Conservation (phyloP, 768 basidiomycete genomes). For the Mycena galopus region DNA sequence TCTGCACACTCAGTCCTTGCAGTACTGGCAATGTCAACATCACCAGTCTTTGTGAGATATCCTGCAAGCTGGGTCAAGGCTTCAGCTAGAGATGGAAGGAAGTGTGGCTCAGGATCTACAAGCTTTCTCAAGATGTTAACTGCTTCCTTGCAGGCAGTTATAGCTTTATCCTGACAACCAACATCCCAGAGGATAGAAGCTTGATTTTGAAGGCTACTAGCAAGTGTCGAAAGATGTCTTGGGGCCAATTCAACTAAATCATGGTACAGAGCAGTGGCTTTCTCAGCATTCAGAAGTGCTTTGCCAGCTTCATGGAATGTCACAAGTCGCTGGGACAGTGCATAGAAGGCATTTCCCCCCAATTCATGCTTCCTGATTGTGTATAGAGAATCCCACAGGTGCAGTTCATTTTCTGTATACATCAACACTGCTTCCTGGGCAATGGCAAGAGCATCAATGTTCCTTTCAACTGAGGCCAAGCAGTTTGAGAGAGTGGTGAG, state of each 20-base stretch:
- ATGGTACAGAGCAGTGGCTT: constrained; percentile 1
- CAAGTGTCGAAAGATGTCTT: neutral
- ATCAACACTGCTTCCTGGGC: neutral
- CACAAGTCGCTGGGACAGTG: constrained; percentile 1
- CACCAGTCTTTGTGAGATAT: neutral
- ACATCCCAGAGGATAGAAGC: neutral
- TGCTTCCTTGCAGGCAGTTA: constrained; percentile 1
- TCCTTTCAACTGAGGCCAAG: constrained; percentile 1
- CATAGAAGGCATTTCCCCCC: neutral
- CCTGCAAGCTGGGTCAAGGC: neutral
- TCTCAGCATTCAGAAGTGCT: neutral
- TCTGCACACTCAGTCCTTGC: neutral
- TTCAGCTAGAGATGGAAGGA: neutral
- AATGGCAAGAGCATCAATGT: neutral
- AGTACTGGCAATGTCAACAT: neutral
- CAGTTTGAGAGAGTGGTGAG: constrained; percentile 14
- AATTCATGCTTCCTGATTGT: neutral
- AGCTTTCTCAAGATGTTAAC: neutral
- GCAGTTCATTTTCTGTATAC: neutral
- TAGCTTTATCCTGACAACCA: neutral
- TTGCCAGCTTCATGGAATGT: neutral
- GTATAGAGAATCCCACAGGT: neutral
- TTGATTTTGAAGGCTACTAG: constrained; percentile 1
- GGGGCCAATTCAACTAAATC: constrained; percentile 5
- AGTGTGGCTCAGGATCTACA: neutral